phyloP scores from a whole-genome alignment of 164 flowering plant species.

The Tetrastigma voinierianum region DNA sequence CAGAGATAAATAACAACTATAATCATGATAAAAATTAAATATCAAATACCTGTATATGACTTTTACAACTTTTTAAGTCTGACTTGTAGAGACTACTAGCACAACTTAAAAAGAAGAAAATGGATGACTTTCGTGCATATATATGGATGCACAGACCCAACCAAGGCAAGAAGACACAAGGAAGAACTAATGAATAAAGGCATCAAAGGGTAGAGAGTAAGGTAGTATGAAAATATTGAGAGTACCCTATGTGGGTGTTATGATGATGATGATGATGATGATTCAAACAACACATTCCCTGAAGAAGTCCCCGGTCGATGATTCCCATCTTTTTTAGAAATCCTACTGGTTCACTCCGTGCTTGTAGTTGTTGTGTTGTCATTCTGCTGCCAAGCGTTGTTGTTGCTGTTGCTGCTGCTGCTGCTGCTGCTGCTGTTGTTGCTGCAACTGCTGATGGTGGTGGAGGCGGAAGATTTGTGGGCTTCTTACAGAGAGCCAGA shows the following conservation, averaged over 20 bases:
- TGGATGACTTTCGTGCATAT: too few species aligned
- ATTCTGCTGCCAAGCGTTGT: constrained; percentile 31
- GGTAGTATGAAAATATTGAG: background rate
- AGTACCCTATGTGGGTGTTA: background rate
- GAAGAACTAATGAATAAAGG: constrained; percentile 25
- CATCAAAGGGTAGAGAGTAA: background rate
- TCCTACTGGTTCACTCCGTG: constrained; percentile 29
- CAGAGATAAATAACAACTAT: constrained; percentile 7
- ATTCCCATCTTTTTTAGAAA: background rate
- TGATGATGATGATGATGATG: too few species aligned
- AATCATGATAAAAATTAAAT: constrained; percentile 8
- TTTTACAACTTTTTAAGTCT: background rate
- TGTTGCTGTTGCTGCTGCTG: constrained; percentile 31
- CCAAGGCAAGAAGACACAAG: too few species aligned
- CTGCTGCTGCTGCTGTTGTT: constrained; percentile 35
- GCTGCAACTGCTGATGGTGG: constrained; percentile 37
- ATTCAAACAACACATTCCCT: too few species aligned
- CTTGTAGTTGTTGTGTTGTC: constrained; percentile 26
- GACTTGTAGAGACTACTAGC: background rate
- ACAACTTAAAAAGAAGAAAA: constrained; percentile 15
- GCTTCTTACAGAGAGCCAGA: too few species aligned
- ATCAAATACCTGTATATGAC: constrained; percentile 8
- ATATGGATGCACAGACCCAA: too few species aligned
- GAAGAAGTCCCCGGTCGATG: too few species aligned
- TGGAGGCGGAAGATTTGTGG: constrained; percentile 45